Conservation (phyloP, 2,329 filamentous ascomycete genomes). For the Leptographium radiaticola region DNA sequence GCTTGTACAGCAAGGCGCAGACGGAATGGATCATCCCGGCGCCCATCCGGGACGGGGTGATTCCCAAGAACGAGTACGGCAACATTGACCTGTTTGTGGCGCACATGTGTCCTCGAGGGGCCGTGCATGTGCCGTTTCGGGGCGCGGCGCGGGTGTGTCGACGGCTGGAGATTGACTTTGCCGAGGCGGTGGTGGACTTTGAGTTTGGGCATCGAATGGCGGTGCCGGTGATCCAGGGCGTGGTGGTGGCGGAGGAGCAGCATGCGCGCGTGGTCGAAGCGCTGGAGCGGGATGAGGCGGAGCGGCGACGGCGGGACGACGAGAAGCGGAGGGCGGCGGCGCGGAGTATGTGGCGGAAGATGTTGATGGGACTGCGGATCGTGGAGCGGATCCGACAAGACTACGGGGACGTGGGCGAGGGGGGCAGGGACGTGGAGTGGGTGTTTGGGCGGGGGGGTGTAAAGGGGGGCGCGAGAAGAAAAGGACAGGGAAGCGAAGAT, state of each 20-base stretch:
- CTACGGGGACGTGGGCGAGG: constrained; percentile 48
- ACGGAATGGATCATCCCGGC: constrained; percentile 93
- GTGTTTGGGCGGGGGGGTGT: constrained; percentile 38
- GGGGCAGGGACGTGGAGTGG: constrained; percentile 17
- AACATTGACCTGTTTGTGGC: constrained; percentile 95
- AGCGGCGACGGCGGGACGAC: constrained; percentile 65
- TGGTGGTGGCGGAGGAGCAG: constrained; percentile 76
- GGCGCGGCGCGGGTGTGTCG: constrained; percentile 72
- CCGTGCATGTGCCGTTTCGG: constrained; percentile 68
- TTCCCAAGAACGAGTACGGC: constrained; percentile 88
- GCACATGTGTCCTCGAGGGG: constrained; percentile 76
- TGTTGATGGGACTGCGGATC: constrained; percentile 75
- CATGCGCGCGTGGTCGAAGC: constrained; percentile 62
- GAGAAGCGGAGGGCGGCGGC: constrained; percentile 67
- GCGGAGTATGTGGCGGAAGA: constrained; percentile 70
- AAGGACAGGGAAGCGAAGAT: constrained; percentile 10
- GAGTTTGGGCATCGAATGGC: constrained; percentile 94
- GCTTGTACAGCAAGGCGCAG: constrained; percentile 70
- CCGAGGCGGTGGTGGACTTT: constrained; percentile 90
- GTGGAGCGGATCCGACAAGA: constrained; percentile 63
- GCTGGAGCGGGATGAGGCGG: constrained; percentile 64
- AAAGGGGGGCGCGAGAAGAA: constrained; percentile 12
- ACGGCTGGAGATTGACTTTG: constrained; percentile 72
- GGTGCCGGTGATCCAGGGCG: constrained; percentile 80
- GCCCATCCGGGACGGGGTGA: constrained; percentile 70